These are phyloP conservation scores for Talaromyces borbonicus DNA, from an alignment of 495 filamentous ascomycete genomes.

Conservation along the genomic window DNA sequence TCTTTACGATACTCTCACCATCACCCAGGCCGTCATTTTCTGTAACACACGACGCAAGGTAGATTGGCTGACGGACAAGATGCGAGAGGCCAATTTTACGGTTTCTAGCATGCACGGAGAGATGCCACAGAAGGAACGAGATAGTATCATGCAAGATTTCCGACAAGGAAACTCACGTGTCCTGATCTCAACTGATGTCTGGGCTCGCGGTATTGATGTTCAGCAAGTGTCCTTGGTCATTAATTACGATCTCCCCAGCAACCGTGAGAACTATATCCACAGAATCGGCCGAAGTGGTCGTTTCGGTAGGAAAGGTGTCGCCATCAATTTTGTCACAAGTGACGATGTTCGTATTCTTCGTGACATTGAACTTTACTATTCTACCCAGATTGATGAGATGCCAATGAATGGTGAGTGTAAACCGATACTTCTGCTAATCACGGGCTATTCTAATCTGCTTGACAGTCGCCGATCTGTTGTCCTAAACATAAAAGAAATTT, in stretches of 20 bases:
- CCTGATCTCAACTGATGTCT: conserved; percentile 95
- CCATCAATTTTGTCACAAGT: conserved; percentile 98
- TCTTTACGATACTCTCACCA: conserved; percentile 97
- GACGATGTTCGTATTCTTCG: conserved; percentile 96
- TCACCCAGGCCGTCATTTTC: conserved; percentile 99
- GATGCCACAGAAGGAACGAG: conserved; percentile 95
- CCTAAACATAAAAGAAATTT: no score
- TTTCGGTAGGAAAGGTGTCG: conserved; percentile 97
- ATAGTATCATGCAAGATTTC: conserved; percentile 99
- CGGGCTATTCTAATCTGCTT: conserved; percentile 8
- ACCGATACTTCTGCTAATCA: background rate
- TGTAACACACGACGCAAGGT: conserved; percentile 99
- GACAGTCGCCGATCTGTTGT: conserved; percentile 38
- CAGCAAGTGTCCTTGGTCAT: conserved; percentile 99
- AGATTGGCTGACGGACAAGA: conserved; percentile 98
- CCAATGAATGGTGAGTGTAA: conserved; percentile 71
- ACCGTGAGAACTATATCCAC: conserved; percentile 99
- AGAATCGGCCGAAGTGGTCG: conserved; percentile 91
- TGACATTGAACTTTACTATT: conserved; percentile 96
- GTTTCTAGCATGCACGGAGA: conserved; percentile 98
- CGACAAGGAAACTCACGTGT: conserved; percentile 92
- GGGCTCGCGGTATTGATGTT: conserved; percentile 97
- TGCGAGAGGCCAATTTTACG: conserved; percentile 95
- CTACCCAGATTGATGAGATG: conserved; percentile 99
- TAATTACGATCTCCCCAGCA: conserved; percentile 96